Evolutionary conservation across 2,329 filamentous ascomycete genomes (phyloP), one percentile per base, ranked within the genome.

Genomic region (Ascochyta pisi): DNA sequence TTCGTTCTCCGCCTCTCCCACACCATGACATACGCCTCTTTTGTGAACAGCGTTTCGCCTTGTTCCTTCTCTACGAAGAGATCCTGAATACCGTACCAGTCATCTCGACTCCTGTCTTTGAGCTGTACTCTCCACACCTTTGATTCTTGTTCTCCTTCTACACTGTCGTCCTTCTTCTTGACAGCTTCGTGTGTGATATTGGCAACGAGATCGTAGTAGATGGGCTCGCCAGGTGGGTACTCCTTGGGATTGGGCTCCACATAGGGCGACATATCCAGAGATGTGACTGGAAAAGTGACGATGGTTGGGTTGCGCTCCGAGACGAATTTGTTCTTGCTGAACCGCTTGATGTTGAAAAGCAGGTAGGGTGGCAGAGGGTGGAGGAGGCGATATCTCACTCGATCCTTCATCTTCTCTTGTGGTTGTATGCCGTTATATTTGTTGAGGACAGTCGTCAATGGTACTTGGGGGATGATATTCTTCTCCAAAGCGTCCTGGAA

Each of bases 111-210:
- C 71, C 91, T 89, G 71, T 96, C 91, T 67, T 87, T 83, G 46
- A 99, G 78, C 79, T 99, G 95, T 22, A 92, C 92, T 74, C 96
- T 92, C 93, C 95, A 99, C 12, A 92, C 91, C 74, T 96, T 96
- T 78, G 91, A 90, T 78, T 97, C 93, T 40, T 88, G 91, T 65
- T 92, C 93, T 42, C 94, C 93, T 49, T 96, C 92, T 1, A 96
- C 93, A 48, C 86, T 87, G 62, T 94, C 91, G 63, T 94, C 91
- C 63, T 86, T 83, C 29, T 86, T 86, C 54, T 89, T 84, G 45
- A 94, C 89, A 39, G 86, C 93, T 82, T 89, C 94, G 80, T 89
- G 94, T 58, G 88, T 96, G 61, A 99, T 90, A 76, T 99, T 99
- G 51, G 94, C 93, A 6, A 97, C 92, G 15, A 99, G 85, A 74